These are phyloP conservation scores for Chrysochromulina tobinii DNA, from an alignment of 78 protist genomes.

Conservation along the genomic window DNA sequence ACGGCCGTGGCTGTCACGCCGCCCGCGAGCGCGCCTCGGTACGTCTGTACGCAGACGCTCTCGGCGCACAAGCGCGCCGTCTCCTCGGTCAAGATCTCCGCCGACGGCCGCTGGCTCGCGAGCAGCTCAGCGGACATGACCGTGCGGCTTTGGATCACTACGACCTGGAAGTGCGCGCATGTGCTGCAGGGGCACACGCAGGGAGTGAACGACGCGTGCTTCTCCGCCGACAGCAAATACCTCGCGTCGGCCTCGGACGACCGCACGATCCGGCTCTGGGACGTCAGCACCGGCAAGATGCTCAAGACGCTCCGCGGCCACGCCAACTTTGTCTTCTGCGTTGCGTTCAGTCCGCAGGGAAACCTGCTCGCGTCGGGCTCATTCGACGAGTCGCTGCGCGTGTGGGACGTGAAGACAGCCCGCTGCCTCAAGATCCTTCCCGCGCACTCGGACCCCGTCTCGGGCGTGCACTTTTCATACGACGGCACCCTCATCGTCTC, in stretches of 20 bases:
- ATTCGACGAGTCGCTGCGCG: slow-evolving; percentile 82
- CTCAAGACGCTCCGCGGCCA: slow-evolving; percentile 79
- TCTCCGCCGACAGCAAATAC: slow-evolving; percentile 67
- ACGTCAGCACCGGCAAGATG: slow-evolving; percentile 45
- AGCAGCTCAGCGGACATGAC: slow-evolving; percentile 81
- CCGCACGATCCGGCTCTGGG: slow-evolving; percentile 78
- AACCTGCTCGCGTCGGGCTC: slow-evolving; percentile 77
- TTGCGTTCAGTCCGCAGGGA: slow-evolving; percentile 78
- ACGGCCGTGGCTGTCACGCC: no score
- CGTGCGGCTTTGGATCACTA: slow-evolving; percentile 21
- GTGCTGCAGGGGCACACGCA: slow-evolving; percentile 62
- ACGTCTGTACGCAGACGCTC: background rate
- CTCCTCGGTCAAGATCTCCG: slow-evolving; percentile 84
- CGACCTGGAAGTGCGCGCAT: background rate
- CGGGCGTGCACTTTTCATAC: slow-evolving; percentile 84
- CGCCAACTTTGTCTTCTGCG: slow-evolving; percentile 78
- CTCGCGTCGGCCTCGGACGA: slow-evolving; percentile 86
- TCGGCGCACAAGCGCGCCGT: slow-evolving; percentile 78
- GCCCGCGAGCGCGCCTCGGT: no score
- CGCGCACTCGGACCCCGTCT: slow-evolving; percentile 91
- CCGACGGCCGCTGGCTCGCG: slow-evolving; percentile 84
- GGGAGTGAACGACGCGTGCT: slow-evolving; percentile 76
- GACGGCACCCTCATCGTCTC: slow-evolving; percentile 90
- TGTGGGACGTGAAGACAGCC: slow-evolving; percentile 64
- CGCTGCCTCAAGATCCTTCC: slow-evolving; percentile 58